Conservation (phyloP, 257 asterid species). For the Parsonsia alboflavescens region DNA sequence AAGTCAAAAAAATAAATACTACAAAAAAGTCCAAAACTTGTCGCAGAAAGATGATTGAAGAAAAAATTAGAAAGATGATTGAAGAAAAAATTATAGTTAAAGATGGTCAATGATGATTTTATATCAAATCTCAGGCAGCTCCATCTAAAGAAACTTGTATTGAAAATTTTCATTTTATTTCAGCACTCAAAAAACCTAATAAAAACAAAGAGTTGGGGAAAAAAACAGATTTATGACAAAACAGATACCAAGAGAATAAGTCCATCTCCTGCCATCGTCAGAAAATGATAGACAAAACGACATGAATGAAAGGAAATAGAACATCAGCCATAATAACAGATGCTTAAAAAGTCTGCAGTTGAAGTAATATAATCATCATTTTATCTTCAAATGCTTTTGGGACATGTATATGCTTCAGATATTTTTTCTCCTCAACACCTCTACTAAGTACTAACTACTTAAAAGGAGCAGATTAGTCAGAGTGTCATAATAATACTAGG, state of each 20-base stretch:
- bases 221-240: neutral
- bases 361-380: neutral
- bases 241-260: slow-evolving; percentile 1
- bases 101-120: neutral
- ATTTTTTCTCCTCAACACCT: neutral
- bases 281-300: neutral
- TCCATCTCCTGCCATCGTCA: neutral
- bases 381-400: neutral
- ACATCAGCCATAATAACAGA: neutral
- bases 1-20: neutral
- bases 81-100: too few species aligned
- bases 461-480: neutral
- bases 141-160: neutral
- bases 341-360: neutral
- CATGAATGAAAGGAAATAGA: neutral
- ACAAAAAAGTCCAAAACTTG: neutral
- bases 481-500: neutral
- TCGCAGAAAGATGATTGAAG: neutral
- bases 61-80: neutral
- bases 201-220: neutral
- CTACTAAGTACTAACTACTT: neutral
- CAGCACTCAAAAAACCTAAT: neutral
- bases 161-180: neutral
- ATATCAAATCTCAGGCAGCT: neutral
- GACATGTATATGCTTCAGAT: neutral